These are phyloP conservation scores for Lobosporangium transversale DNA, from an alignment of 192 early-diverging fungal species.

Conservation along the genomic window DNA sequence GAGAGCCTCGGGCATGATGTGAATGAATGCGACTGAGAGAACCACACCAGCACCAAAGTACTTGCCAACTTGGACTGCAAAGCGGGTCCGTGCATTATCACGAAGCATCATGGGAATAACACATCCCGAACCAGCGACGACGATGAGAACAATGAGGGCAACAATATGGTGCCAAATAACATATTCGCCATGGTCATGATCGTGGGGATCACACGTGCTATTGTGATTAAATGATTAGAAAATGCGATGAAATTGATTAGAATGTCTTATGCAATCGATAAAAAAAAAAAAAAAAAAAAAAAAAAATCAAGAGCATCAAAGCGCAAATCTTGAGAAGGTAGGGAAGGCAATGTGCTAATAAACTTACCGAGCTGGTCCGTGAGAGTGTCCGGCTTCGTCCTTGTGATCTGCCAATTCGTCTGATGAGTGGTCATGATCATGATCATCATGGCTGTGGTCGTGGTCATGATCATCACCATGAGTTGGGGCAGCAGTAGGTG, in stretches of 20 bases:
- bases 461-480: slow-evolving; percentile 1
- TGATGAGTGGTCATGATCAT: slow-evolving; percentile 7
- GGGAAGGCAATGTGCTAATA: background rate
- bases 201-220: slow-evolving; percentile 30
- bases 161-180: slow-evolving; percentile 60
- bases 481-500: too few relatives aligned
- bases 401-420: slow-evolving; percentile 5
- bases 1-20: slow-evolving; percentile 75
- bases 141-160: slow-evolving; percentile 65
- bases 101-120: slow-evolving; percentile 57
- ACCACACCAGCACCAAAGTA: slow-evolving; percentile 73
- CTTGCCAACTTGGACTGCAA: slow-evolving; percentile 39
- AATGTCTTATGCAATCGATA: background rate
- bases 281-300: background rate
- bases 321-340: background rate
- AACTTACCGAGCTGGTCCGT: slow-evolving; percentile 45
- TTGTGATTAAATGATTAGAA: background rate
- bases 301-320: background rate
- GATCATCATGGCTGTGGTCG: background rate
- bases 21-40: slow-evolving; percentile 80
- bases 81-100: slow-evolving; percentile 26
- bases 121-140: slow-evolving; percentile 57
- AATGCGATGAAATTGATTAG: background rate
- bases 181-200: slow-evolving; percentile 38
- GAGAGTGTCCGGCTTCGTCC: slow-evolving; percentile 25